Evolutionary conservation across 192 early-diverging fungal species (phyloP), one percentile per base, ranked within the genome.

Genomic region (Gorgonomyces haynaldii): DNA sequence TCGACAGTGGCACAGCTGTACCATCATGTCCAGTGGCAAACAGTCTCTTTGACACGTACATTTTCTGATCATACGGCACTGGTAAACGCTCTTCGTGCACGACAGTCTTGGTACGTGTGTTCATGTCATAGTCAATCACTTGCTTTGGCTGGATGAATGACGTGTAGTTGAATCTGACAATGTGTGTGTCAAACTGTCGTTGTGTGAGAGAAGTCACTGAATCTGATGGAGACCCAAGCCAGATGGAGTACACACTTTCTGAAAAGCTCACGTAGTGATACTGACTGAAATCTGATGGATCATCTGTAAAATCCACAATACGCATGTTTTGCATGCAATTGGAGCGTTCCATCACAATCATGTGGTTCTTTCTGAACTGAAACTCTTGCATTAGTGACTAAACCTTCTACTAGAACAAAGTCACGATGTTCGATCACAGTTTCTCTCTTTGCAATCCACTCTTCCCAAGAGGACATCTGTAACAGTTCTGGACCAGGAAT

Each of bases 271-370:
- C 50, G 48, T 78, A 78, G 41, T 78, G 76, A 39, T 72, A 78
- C 13, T 61, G 43, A 12, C 52, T 55, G 38, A 78, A 70, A 0
- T 61, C 57, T 0, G 15, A 0, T 2, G 13, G 2, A 13, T 34
- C 30, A 15, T 38, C 29, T 3, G 44, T 23, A 28, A 76, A 25
- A 32, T 78, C 66, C n/a, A 77, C 48, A 3, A 78, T 68, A 8
- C 76, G 69, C 0, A 75, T 67, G 28, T 78, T 78, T 28, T 78
- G 77, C 17, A 78, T 55, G 39, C 77, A 78, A 41, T 78, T 79
- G 23, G 66, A 71, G 1, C 77, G 61, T 44, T 79, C 75, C 37
- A 76, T 62, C 10, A 79, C 72, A 23, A 79, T 62, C 20, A 79
- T 37, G 41, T 75, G 71, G 28, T 69, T 46, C 19, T 65, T 47